phyloP scores from a whole-genome alignment of 202 grass and related monocot species.

The Elaeis oleifera region DNA sequence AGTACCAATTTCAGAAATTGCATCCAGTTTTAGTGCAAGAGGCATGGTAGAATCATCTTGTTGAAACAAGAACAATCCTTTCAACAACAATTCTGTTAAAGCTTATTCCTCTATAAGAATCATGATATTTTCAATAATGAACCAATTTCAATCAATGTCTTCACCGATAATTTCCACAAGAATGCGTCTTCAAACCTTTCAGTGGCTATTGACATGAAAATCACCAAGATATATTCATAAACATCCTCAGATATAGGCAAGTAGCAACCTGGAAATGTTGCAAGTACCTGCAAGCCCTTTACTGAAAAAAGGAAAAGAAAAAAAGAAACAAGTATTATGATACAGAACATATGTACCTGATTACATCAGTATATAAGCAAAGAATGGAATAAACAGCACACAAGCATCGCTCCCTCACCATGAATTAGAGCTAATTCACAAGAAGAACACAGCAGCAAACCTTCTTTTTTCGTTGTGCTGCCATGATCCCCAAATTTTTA shows the following conservation, averaged over 20 bases:
- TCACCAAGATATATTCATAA: slow-evolving; percentile 54
- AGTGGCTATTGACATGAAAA: slow-evolving; percentile 48
- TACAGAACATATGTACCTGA: too few relatives aligned
- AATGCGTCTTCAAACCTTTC: slow-evolving; percentile 37
- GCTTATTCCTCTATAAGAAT: slow-evolving; percentile 45
- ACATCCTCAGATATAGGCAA: slow-evolving; percentile 41
- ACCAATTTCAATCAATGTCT: slow-evolving; percentile 60
- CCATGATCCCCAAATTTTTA: too few relatives aligned
- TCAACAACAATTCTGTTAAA: slow-evolving; percentile 60
- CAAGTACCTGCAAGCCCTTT: slow-evolving; percentile 64
- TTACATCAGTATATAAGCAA: too few relatives aligned
- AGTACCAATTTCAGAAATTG: slow-evolving; percentile 63
- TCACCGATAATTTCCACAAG: slow-evolving; percentile 70
- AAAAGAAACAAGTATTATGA: too few relatives aligned
- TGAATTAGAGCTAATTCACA: too few relatives aligned
- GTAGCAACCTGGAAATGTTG: slow-evolving; percentile 62
- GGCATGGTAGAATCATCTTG: slow-evolving; percentile 38
- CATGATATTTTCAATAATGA: slow-evolving; percentile 40
- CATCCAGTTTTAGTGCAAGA: slow-evolving; percentile 58
- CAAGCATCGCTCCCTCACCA: too few relatives aligned
- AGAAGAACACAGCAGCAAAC: too few relatives aligned
- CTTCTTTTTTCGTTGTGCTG: too few relatives aligned
- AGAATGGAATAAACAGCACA: too few relatives aligned
- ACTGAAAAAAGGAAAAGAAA: slow-evolving; percentile 20
- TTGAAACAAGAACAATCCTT: slow-evolving; percentile 57